phyloP scores from a whole-genome alignment of 2,329 filamentous ascomycete genomes.

The Penicillium sp. region DNA sequence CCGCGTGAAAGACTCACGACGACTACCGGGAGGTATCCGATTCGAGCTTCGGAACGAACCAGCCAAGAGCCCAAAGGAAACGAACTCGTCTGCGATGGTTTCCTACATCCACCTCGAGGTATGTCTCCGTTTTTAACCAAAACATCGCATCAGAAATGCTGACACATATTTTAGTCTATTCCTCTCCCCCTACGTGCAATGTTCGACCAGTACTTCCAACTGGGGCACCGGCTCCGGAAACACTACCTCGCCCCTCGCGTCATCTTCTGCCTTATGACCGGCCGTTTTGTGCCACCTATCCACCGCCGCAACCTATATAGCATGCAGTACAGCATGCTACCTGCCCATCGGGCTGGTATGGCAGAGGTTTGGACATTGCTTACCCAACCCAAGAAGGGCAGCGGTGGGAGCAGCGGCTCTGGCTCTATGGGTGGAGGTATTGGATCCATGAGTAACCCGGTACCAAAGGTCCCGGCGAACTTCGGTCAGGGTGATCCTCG shows the following conservation, averaged over 20 bases:
- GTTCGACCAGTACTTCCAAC: slow-evolving; percentile 96
- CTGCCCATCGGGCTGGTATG: slow-evolving; percentile 74
- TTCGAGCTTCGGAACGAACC: slow-evolving; percentile 83
- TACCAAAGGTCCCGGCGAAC: slow-evolving; percentile 34
- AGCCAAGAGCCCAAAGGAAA: slow-evolving; percentile 37
- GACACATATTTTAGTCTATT: slow-evolving; percentile 61
- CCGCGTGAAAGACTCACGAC: slow-evolving; percentile 83
- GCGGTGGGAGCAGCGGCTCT: slow-evolving; percentile 24
- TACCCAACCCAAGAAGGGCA: slow-evolving; percentile 47
- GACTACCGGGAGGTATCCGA: slow-evolving; percentile 86
- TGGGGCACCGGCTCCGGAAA: slow-evolving; percentile 85
- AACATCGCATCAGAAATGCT: slow-evolving; percentile 2
- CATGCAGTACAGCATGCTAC: slow-evolving; percentile 96
- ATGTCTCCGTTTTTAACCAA: slow-evolving; percentile 19
- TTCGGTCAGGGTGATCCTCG: slow-evolving; percentile 33
- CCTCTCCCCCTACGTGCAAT: slow-evolving; percentile 88
- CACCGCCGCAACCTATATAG: slow-evolving; percentile 93
- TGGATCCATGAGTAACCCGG: slow-evolving; percentile 25
- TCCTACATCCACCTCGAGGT: slow-evolving; percentile 88
- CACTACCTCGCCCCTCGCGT: slow-evolving; percentile 92
- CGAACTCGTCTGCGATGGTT: slow-evolving; percentile 55
- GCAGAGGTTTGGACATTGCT: slow-evolving; percentile 80
- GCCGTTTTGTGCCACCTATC: slow-evolving; percentile 90
- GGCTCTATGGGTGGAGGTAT: slow-evolving; percentile 27
- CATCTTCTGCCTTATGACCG: slow-evolving; percentile 80